Percentiles rank a stretch among this genome's conserved stretches.
Conservation (phyloP, 345 rosid species). For the Odontarrhena argentea region DNA sequence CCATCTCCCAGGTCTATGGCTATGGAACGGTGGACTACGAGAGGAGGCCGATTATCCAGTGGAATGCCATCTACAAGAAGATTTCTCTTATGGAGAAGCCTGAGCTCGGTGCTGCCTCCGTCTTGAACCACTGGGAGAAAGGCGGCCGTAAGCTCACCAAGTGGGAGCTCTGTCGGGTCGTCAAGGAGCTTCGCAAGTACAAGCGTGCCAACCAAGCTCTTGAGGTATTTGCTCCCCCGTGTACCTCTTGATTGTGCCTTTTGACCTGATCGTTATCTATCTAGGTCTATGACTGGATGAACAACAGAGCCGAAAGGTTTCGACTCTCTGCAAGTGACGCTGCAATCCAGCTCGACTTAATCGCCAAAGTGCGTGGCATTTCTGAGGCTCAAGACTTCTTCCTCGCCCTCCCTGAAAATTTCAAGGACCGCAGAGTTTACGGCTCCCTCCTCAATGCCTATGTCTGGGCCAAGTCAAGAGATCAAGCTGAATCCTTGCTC, state of each 20-base stretch:
- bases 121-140: constrained; percentile 73
- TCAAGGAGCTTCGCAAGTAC: constrained; percentile 88
- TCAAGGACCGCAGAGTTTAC: constrained; percentile 80
- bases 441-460: constrained; percentile 87
- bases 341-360: constrained; percentile 89
- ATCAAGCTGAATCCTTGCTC: constrained; percentile 71
- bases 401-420: constrained; percentile 50
- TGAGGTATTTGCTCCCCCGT: constrained; percentile 46
- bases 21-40: constrained; percentile 78
- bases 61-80: constrained; percentile 78
- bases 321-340: constrained; percentile 78
- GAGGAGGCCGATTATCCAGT: constrained; percentile 69
- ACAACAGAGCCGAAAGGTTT: constrained; percentile 67
- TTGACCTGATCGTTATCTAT: background rate
- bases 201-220: constrained; percentile 75
- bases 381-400: constrained; percentile 72
- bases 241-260: background rate
- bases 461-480: constrained; percentile 58
- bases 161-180: constrained; percentile 90
- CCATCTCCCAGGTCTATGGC: constrained; percentile 65
- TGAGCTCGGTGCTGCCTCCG: constrained; percentile 66
- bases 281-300: constrained; percentile 94
- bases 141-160: constrained; percentile 67
- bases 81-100: constrained; percentile 79
- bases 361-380: constrained; percentile 79